A percentile compares a stretch with the other conserved stretches of the same genome.
These are phyloP conservation scores for Yamadazyma laniorum DNA, from an alignment of 805 yeast genomes.

Conservation along the genomic window DNA sequence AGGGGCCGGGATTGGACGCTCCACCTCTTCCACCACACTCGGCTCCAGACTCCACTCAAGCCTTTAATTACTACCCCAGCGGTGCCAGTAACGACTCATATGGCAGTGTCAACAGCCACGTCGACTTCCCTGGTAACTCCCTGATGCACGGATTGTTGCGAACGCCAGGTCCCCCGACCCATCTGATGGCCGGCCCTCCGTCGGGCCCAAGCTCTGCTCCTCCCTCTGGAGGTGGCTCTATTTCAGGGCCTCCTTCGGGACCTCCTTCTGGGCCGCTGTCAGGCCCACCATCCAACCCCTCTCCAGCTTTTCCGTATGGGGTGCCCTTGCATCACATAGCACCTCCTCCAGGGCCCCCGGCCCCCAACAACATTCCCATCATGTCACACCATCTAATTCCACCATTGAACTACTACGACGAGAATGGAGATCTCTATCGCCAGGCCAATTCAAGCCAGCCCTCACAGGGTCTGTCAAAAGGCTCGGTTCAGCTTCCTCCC, in stretches of 20 bases:
- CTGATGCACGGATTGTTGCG: background rate
- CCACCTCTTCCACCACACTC: too few species aligned
- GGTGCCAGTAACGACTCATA: background rate
- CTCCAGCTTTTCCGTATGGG: background rate
- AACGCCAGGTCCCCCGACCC: background rate
- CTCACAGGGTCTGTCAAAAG: background rate
- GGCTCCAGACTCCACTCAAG: background rate
- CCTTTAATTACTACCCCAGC: background rate
- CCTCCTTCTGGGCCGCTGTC: background rate
- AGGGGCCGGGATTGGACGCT: background rate
- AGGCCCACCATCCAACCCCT: background rate
- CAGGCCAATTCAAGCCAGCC: background rate
- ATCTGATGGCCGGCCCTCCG: background rate
- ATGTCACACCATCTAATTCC: slow-evolving; percentile 5
- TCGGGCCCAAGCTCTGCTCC: background rate
- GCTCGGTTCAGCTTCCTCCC: slow-evolving; percentile 15
- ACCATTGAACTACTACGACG: slow-evolving; percentile 3
- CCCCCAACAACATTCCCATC: slow-evolving; percentile 14
- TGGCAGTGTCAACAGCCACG: background rate
- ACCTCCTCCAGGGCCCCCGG: slow-evolving; percentile 15
- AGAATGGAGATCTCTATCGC: background rate
- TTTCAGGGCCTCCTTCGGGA: background rate
- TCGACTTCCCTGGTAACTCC: background rate
- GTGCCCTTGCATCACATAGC: slow-evolving; percentile 7
- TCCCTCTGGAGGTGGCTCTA: background rate